phyloP scores from a whole-genome alignment of 31 red algal genomes.

The Endocladia muricata region DNA sequence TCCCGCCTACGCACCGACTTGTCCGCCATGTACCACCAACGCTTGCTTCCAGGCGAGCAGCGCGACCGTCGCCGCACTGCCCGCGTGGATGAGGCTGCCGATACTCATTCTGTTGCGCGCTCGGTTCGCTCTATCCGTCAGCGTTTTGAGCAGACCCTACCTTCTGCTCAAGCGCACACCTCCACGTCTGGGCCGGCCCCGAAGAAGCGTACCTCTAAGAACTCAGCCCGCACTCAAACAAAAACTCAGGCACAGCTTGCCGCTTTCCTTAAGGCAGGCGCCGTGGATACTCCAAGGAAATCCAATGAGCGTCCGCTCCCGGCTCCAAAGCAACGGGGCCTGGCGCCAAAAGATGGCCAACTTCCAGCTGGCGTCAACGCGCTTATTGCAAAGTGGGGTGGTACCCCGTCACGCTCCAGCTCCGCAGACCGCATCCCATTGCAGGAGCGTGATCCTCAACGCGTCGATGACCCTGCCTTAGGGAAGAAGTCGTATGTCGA shows the following conservation, averaged over 20 bases:
- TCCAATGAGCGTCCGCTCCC: constrained; percentile 8
- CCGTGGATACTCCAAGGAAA: too few relatives aligned
- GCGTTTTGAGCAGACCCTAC: constrained; percentile 28
- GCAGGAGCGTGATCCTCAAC: constrained; percentile 57
- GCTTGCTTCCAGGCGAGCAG: constrained; percentile 10
- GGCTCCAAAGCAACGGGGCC: not conserved
- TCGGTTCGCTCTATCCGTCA: constrained; percentile 61
- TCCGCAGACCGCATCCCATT: constrained; percentile 27
- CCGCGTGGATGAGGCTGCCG: not conserved
- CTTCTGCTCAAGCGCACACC: constrained; percentile 1
- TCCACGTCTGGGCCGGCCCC: constrained; percentile 43
- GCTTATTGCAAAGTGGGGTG: constrained; percentile 52
- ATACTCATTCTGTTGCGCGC: constrained; percentile 1
- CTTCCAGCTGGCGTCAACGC: constrained; percentile 26
- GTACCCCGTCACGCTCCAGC: not conserved
- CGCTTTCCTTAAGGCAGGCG: constrained; percentile 45
- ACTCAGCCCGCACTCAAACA: constrained; percentile 10
- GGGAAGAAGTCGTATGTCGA: constrained; percentile 27
- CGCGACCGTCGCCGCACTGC: not conserved
- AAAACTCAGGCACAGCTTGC: constrained; percentile 41
- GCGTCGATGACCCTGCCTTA: constrained; percentile 14
- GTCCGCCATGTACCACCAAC: constrained; percentile 10
- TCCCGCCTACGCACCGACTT: not conserved
- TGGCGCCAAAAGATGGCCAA: not conserved
- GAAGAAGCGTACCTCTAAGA: constrained; percentile 12